Conservation (phyloP, 2,329 filamentous ascomycete genomes). For the Fusarium sp. region DNA sequence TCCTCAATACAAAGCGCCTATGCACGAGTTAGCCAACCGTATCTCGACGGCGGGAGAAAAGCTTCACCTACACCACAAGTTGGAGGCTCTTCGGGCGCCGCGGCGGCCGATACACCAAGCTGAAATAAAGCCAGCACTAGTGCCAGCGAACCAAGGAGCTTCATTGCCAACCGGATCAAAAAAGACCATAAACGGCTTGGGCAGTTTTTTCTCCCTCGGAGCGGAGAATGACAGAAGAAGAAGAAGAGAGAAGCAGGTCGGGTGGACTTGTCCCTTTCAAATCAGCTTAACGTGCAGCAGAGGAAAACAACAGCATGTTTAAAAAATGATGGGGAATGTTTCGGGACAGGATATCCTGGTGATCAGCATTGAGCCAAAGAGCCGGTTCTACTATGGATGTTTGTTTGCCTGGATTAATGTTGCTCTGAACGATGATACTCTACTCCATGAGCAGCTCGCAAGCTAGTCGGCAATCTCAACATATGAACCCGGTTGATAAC, state of each 20-base stretch:
- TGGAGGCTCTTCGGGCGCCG: slow-evolving; percentile 14
- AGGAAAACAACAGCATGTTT: not conserved
- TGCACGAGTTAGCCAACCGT: not conserved
- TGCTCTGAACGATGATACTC: not conserved
- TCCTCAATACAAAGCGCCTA: slow-evolving; percentile 3
- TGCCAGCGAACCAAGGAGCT: not conserved
- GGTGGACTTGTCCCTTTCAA: not conserved
- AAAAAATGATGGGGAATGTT: not conserved
- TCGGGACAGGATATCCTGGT: not conserved
- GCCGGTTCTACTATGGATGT: not conserved
- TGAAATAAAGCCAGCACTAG: slow-evolving; percentile 18
- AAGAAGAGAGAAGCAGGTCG: not conserved
- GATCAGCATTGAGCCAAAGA: not conserved
- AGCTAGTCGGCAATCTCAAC: not conserved
- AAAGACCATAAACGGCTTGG: not conserved
- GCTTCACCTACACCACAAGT: slow-evolving; percentile 14
- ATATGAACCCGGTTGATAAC: not conserved
- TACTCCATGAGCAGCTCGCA: not conserved
- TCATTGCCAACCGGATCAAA: slow-evolving; percentile 18
- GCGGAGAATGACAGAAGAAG: not conserved
- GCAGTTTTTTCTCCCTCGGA: not conserved
- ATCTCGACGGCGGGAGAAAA: not conserved
- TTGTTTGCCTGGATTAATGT: not conserved
- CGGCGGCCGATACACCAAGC: slow-evolving; percentile 18
- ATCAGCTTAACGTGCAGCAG: not conserved